Evolutionary conservation across 2,329 filamentous ascomycete species (phyloP).

Genomic region (Fusarium sp.): DNA sequence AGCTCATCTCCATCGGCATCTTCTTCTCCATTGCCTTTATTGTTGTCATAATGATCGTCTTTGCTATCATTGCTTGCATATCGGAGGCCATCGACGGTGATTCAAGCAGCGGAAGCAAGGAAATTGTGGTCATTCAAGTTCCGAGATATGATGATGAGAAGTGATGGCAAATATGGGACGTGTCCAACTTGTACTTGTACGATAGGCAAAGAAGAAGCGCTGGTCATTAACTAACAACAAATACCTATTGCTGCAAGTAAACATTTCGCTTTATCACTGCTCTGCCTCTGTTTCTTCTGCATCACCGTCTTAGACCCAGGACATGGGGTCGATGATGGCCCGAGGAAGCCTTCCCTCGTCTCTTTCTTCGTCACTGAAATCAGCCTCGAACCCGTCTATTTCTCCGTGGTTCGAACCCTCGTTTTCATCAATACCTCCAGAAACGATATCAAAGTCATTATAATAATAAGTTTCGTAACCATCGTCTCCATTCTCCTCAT

Average conservation of each 20-base stretch:
- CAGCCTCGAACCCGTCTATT: background rate
- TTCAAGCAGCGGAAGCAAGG: background rate
- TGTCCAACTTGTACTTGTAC: background rate
- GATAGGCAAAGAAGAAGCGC: background rate
- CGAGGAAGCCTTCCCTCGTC: background rate
- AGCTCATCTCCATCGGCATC: conserved; percentile 23
- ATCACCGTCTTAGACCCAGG: background rate
- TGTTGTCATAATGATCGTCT: conserved; percentile 4
- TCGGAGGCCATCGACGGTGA: background rate
- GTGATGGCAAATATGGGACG: background rate
- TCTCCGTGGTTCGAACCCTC: background rate
- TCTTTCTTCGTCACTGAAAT: background rate
- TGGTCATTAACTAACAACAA: background rate
- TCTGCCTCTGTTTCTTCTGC: background rate
- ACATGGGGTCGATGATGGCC: background rate
- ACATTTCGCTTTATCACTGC: conserved; percentile 5
- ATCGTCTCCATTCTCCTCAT: background rate
- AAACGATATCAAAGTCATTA: background rate
- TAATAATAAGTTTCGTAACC: background rate
- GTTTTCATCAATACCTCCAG: background rate
- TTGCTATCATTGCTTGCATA: conserved; percentile 10
- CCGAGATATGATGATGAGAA: background rate
- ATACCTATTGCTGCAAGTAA: background rate
- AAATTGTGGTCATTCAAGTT: background rate
- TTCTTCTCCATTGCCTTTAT: conserved; percentile 22